Evolutionary conservation across 2,329 filamentous ascomycete species (phyloP), one percentile per base, ranked within the genome.

Genomic region (Epichloe gansuensis): DNA sequence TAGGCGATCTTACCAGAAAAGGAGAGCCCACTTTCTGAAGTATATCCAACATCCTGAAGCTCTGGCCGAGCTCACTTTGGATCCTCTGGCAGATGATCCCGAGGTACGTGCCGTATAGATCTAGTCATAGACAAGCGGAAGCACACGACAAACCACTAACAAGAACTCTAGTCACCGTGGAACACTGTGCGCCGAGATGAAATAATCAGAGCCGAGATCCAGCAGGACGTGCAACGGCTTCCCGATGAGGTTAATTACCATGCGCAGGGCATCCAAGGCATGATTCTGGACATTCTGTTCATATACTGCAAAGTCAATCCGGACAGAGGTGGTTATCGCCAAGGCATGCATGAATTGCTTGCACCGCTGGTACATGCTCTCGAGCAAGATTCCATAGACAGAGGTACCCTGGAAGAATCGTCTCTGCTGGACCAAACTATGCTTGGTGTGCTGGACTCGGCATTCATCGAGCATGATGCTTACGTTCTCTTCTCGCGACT

Each of bases 281-380:
- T 88, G 68, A 83, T 98, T 61, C 72, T 94, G 35, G 88, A 98
- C 63, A 83, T 96, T 35, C 75, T 98, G 37, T 98, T 97, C 68
- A 80, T 98, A 58, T 97, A 91, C 70, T 93, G 90, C 71, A 97
- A 95, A 68, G 78, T 94, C 51, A 88, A 97, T 63, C 88, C 88
- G 2, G 82, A 85, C 59, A 77, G 89, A 51, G 89, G 89, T 15
- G 90, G 82, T 17, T 98, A 98, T 65, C 82, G 93, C n/a, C 93
- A 98, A 71, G 93, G 93, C 11, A 98, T 98, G 91, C 93, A 98
- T 65, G 93, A 98, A 69, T 74, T 98, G 44, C 75, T 97, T 13
- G 93, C 93, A 0, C 91, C 93, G 0, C 82, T 98, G 39, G 73
- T 96, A 6, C 89, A 89, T 77, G 86, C 89, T 2, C 72, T 97